phyloP scores from a whole-genome alignment of 1,139 yeast genomes.

The Zygosaccharomyces pseudobailii region DNA sequence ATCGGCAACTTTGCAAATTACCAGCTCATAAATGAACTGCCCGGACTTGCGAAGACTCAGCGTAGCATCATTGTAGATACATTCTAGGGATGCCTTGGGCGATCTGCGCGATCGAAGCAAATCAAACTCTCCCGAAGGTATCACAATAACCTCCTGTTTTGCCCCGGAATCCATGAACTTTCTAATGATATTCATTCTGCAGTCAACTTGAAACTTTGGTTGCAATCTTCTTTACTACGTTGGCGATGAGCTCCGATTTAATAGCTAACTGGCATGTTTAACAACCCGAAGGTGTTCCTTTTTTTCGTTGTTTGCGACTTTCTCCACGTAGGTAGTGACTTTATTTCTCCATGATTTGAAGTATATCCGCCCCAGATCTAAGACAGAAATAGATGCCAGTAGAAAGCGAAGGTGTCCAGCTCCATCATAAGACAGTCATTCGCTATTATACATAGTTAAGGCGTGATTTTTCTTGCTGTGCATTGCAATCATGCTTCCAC shows the following conservation, averaged over 20 bases:
- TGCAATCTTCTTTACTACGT: not conserved
- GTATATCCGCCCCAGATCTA: not conserved
- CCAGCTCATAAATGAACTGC: slow-evolving; percentile 64
- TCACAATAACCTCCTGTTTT: slow-evolving; percentile 62
- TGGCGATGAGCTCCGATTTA: not conserved
- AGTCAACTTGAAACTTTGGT: not conserved
- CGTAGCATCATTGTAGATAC: slow-evolving; percentile 76
- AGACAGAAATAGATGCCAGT: not conserved
- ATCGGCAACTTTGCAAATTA: slow-evolving; percentile 60
- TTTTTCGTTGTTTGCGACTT: not conserved
- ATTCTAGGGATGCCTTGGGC: slow-evolving; percentile 84
- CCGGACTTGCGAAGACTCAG: slow-evolving; percentile 63
- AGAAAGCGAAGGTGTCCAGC: too few relatives aligned
- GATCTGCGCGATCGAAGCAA: slow-evolving; percentile 69
- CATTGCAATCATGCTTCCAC: not conserved
- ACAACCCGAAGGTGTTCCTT: not conserved
- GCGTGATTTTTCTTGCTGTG: not conserved
- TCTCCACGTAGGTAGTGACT: not conserved
- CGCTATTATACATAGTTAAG: not conserved
- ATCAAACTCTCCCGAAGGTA: slow-evolving; percentile 78
- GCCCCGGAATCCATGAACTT: slow-evolving; percentile 60
- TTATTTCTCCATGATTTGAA: not conserved
- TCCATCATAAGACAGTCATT: too few relatives aligned
- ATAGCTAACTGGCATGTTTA: not conserved
- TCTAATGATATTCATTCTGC: slow-evolving; percentile 68